phyloP scores from a whole-genome alignment of 768 basidiomycete species.

The Pleurotus citrinopileatus region DNA sequence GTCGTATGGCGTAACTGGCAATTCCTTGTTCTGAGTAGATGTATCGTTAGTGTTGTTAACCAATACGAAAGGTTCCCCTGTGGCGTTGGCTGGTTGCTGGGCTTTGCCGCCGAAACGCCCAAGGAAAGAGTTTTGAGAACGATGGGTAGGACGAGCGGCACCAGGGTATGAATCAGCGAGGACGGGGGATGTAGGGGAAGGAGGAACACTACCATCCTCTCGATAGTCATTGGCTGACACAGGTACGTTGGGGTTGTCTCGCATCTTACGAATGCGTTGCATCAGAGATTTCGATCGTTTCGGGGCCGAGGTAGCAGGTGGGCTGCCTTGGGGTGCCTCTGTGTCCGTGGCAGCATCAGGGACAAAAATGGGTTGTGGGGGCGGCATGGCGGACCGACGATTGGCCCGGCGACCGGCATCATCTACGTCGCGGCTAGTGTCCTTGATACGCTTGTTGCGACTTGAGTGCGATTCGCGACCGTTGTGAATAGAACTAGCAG shows the following conservation, averaged over 20 bases:
- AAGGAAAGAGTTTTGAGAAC: slow-evolving; percentile 71
- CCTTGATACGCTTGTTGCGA: slow-evolving; percentile 39
- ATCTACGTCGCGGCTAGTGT: slow-evolving; percentile 45
- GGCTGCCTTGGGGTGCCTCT: slow-evolving; percentile 36
- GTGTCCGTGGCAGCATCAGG: slow-evolving; percentile 46
- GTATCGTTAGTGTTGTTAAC: slow-evolving; percentile 44
- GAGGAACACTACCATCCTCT: slow-evolving; percentile 38
- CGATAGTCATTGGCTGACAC: slow-evolving; percentile 41
- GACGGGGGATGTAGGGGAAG: slow-evolving; percentile 30
- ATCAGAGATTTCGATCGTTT: slow-evolving; percentile 82
- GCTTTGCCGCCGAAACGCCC: slow-evolving; percentile 57
- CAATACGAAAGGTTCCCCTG: slow-evolving; percentile 58
- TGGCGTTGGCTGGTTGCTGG: slow-evolving; percentile 30
- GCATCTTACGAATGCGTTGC: slow-evolving; percentile 87
- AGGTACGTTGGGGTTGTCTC: slow-evolving; percentile 81
- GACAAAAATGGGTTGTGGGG: slow-evolving; percentile 81
- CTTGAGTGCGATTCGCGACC: slow-evolving; percentile 45
- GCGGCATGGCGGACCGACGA: slow-evolving; percentile 62
- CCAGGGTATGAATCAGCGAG: slow-evolving; percentile 9
- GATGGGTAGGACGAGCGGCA: slow-evolving; percentile 59
- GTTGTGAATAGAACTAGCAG: slow-evolving; percentile 67
- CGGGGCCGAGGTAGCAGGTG: slow-evolving; percentile 43
- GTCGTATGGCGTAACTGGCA: slow-evolving; percentile 37
- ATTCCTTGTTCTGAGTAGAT: slow-evolving; percentile 51
- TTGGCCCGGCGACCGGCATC: slow-evolving; percentile 36